Conservation (phyloP, 768 basidiomycete genomes). For the Suillus ampliporus region DNA sequence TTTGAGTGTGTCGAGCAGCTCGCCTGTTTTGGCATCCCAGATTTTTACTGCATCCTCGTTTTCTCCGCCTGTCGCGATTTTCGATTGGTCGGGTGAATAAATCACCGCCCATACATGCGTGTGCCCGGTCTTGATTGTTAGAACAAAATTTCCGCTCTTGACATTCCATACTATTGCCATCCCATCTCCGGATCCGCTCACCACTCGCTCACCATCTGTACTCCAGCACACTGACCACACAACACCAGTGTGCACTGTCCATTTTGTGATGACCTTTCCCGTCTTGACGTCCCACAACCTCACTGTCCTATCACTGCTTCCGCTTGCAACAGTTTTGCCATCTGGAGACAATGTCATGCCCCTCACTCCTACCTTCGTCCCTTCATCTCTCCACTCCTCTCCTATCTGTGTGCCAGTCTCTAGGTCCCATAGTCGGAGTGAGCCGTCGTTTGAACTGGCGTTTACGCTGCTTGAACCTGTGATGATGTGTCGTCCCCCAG, state of each 20-base stretch:
- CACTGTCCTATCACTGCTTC: background rate
- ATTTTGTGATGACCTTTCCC: background rate
- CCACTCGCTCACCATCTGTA: background rate
- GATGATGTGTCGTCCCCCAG: background rate
- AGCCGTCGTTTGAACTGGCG: too few species aligned
- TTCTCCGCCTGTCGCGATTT: background rate
- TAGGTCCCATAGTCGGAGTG: background rate
- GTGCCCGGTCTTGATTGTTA: background rate
- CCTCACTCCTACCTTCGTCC: background rate
- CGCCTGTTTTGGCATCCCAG: background rate
- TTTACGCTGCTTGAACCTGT: background rate
- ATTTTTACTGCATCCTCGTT: background rate
- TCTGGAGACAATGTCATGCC: background rate
- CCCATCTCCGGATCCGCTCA: background rate
- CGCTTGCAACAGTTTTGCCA: background rate
- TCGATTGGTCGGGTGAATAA: background rate
- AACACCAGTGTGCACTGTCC: background rate
- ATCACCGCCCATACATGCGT: background rate
- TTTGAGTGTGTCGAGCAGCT: background rate
- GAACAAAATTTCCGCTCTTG: background rate
- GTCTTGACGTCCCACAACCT: background rate
- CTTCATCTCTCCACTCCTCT: background rate
- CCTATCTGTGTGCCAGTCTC: background rate
- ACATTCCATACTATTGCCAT: background rate
- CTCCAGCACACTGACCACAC: background rate